phyloP scores from a whole-genome alignment of 208 protist genomes.

The Leishmania tropica region DNA sequence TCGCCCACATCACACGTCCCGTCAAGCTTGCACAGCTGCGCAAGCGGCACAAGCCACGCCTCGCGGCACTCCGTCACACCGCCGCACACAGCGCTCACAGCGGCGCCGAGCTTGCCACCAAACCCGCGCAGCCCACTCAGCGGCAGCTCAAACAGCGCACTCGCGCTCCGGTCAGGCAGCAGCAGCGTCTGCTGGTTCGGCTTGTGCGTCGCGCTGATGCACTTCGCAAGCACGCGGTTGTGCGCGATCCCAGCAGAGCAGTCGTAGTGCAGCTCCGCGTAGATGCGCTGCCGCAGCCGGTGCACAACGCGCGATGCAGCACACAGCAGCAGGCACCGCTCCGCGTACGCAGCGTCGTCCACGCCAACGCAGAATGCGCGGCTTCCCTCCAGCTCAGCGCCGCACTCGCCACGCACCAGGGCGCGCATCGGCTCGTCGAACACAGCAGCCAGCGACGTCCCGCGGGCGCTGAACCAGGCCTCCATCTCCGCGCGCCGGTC shows the following conservation, averaged over 20 bases:
- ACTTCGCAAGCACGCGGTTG: conserved; percentile 86
- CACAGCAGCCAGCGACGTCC: conserved; percentile 49
- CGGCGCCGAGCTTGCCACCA: conserved; percentile 86
- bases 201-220: conserved; percentile 79
- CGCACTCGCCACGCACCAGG: conserved; percentile 34
- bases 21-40: conserved; percentile 18
- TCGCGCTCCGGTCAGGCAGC: conserved; percentile 53
- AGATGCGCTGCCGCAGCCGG: conserved; percentile 35
- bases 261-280: conserved; percentile 72
- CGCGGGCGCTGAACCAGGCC: conserved; percentile 43
- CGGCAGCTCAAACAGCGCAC: conserved; percentile 50
- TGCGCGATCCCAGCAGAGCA: conserved; percentile 87
- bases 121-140: conserved; percentile 28
- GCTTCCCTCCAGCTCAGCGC: conserved; percentile 31
- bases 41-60: conserved; percentile 52
- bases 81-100: conserved; percentile 52
- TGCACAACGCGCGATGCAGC: conserved; percentile 43
- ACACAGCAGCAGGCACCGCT: conserved; percentile 61
- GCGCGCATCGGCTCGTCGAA: conserved; percentile 63
- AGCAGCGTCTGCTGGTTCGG: conserved; percentile 86
- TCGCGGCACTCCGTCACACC: conserved; percentile 42
- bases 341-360: conserved; percentile 28
- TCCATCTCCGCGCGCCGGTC: conserved; percentile 57
- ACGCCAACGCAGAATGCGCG: conserved; percentile 31
- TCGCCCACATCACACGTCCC: neutral